Evolutionary conservation across 306 rosid genomes (phyloP).

Genomic region (Sechiopsis laciniata): DNA sequence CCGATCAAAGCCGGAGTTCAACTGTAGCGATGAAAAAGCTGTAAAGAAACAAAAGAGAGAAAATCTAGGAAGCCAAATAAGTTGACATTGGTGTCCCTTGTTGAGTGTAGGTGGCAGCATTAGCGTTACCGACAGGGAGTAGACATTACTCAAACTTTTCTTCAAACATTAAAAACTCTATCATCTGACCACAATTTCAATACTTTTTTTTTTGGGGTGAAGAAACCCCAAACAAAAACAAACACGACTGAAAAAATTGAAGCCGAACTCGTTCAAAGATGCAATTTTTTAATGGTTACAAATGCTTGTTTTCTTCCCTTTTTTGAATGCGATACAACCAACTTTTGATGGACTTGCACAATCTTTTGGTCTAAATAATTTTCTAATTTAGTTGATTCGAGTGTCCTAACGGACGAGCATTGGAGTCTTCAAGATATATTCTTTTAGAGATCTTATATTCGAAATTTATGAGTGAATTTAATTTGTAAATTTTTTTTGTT

Average conservation of each 20-base stretch:
- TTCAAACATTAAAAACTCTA: background rate
- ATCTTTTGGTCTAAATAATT: background rate
- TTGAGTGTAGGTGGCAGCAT: constrained; percentile 3
- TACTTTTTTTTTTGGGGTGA: background rate
- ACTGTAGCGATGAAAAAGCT: constrained; percentile 1
- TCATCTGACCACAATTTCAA: background rate
- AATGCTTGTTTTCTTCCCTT: background rate
- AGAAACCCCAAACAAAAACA: constrained; percentile 1
- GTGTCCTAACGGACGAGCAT: too few species aligned
- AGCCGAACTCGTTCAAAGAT: constrained; percentile 9
- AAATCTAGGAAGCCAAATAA: background rate
- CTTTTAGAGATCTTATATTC: too few species aligned
- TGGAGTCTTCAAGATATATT: too few species aligned
- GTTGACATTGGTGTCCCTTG: constrained; percentile 2
- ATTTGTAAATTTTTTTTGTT: too few species aligned
- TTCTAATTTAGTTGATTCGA: background rate
- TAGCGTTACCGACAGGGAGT: constrained; percentile 18
- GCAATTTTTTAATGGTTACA: background rate
- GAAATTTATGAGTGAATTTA: too few species aligned
- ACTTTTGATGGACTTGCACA: background rate
- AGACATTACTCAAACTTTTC: constrained; percentile 14
- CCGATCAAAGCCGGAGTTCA: constrained; percentile 9
- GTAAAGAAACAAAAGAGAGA: background rate
- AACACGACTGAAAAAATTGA: background rate
- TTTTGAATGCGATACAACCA: constrained; percentile 9